phyloP scores from a whole-genome alignment of 495 filamentous ascomycete species.

The Penicillium silybi region DNA sequence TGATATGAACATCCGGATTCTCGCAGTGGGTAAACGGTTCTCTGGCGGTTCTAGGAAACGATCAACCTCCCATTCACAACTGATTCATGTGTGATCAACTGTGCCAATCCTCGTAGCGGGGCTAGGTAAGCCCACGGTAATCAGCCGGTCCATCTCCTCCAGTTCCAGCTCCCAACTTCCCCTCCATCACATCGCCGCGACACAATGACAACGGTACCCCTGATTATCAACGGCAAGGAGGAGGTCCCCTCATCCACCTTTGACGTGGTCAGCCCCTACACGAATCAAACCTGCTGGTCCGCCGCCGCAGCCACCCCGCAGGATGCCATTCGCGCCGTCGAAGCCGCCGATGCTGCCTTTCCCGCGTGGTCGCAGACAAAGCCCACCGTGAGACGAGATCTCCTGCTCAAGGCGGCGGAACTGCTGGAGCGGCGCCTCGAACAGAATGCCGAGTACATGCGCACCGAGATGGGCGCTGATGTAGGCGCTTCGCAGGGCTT shows the following conservation, averaged over 20 bases:
- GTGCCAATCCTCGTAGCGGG: not conserved
- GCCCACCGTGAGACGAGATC: constrained; percentile 59
- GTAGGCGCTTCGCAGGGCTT: constrained; percentile 47
- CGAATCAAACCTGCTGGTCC: constrained; percentile 59
- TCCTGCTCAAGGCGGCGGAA: constrained; percentile 70
- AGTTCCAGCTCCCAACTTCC: not conserved
- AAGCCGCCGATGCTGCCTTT: constrained; percentile 66
- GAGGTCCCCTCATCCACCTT: constrained; percentile 53
- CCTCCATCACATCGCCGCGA: not conserved
- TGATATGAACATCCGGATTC: constrained; percentile 33
- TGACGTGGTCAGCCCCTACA: constrained; percentile 63
- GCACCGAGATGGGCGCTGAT: constrained; percentile 66
- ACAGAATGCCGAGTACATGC: constrained; percentile 59
- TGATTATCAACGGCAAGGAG: constrained; percentile 69
- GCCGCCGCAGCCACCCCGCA: constrained; percentile 56
- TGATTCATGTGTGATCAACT: not conserved
- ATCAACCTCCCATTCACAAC: not conserved
- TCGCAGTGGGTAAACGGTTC: constrained; percentile 24
- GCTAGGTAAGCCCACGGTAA: not conserved
- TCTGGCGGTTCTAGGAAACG: not conserved
- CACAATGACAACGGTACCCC: constrained; percentile 47
- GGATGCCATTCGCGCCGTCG: constrained; percentile 60
- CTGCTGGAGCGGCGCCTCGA: constrained; percentile 58
- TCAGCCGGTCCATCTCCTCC: not conserved
- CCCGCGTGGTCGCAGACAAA: constrained; percentile 66